phyloP scores from a whole-genome alignment of 495 filamentous ascomycete genomes.

The Neurospora sp. region DNA sequence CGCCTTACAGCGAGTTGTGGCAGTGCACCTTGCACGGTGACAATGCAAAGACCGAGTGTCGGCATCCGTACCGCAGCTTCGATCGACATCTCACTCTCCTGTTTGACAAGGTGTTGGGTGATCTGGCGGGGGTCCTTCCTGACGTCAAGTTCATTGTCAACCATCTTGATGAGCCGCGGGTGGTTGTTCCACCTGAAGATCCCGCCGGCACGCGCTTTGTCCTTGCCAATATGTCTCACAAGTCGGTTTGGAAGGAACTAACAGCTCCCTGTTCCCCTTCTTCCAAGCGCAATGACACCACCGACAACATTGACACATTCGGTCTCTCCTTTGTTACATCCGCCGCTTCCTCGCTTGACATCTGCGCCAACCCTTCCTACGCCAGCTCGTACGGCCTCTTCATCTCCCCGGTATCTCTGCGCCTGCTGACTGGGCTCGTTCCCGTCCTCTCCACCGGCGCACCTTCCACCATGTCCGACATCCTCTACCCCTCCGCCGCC shows the following conservation, averaged over 20 bases:
- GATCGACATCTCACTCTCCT: conserved; percentile 14
- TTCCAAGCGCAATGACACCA: neutral
- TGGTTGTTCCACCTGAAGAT: conserved; percentile 43
- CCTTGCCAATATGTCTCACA: conserved; percentile 2
- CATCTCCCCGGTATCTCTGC: conserved; percentile 17
- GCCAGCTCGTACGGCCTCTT: conserved; percentile 19
- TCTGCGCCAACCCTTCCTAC: conserved; percentile 23
- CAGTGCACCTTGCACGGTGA: conserved; percentile 11
- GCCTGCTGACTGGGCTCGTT: conserved; percentile 15
- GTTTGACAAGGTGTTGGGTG: conserved; percentile 42
- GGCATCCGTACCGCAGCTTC: conserved; percentile 12
- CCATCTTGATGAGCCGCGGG: conserved; percentile 63
- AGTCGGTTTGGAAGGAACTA: conserved; percentile 8
- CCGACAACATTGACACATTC: conserved; percentile 6
- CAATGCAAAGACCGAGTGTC: conserved; percentile 14
- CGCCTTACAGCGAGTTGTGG: conserved; percentile 17
- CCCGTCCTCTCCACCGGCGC: conserved; percentile 30
- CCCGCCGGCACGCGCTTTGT: neutral
- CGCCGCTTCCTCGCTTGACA: conserved; percentile 4
- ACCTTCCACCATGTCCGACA: conserved; percentile 26
- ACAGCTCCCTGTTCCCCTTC: conserved; percentile 9
- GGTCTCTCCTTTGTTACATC: conserved; percentile 19
- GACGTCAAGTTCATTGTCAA: conserved; percentile 73
- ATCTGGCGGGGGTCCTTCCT: conserved; percentile 50
- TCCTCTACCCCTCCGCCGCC: conserved; percentile 26